Evolutionary conservation across 2,329 filamentous ascomycete species (phyloP), one percentile per base, ranked within the genome.

Genomic region (Alternaria sp.): DNA sequence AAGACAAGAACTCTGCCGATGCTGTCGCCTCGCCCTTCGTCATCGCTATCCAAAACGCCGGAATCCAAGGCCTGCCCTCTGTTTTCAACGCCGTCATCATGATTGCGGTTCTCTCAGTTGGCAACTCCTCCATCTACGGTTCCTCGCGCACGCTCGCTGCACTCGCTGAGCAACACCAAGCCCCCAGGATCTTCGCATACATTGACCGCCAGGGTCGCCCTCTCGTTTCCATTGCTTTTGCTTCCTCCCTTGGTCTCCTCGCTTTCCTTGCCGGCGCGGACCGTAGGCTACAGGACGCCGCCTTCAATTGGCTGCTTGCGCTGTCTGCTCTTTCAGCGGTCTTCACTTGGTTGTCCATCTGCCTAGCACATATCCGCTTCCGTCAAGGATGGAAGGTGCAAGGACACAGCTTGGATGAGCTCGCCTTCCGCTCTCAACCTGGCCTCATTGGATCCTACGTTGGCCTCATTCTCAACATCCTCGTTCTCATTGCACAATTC

Each of bases 41-140:
- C 72, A 96, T 97, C 73, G 93, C 94, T 66, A 97, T 97, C 71
- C 85, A 91, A 69, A 91, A 94, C 66, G 93, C 94, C 2, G 91
- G 92, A 9, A 96, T 97, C 72, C 82, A 87, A 45, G 90, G 91
- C 3, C 87, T 97, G 3, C 93, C 93, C 2, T 94, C 92, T 0
- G 87, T 97, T 58, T 96, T 97, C 91, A 97, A 98, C 80, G 89
- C 89, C n/a, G 93, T 97, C 64, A 97, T 97, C 78, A 89, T 97
- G 75, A 89, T 97, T 66, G 91, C 94, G 20, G 94, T 97, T 21
- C 83, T 97, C 21, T 96, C 93, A 1, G 94, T 97, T 63, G 94
- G 94, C 61, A 97, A 97, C 80, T 95, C 93, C 7, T 90, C 94
- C 65, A 90, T 97, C 63, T 98, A 97, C 74, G 95, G 94, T 37